These are phyloP conservation scores for Rhododendron griersonianum DNA, from an alignment of 148 eudicot species.

Conservation along the genomic window DNA sequence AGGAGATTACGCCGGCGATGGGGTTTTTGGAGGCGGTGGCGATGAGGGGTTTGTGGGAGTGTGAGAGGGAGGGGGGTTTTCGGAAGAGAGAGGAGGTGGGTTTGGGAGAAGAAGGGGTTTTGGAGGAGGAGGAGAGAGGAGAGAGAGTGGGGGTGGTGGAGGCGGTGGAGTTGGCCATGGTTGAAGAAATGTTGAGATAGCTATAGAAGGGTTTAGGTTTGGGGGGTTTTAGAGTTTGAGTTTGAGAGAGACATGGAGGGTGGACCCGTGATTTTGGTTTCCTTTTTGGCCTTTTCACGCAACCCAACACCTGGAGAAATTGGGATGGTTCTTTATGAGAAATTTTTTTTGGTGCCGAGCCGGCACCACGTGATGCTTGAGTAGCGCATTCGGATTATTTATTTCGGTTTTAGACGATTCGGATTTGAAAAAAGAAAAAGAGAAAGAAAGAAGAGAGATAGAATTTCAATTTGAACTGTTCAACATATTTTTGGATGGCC, in stretches of 20 bases:
- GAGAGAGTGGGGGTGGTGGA: conserved; percentile 5
- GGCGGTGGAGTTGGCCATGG: conserved; percentile 22
- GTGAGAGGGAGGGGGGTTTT: neutral
- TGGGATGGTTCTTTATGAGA: too few relatives aligned
- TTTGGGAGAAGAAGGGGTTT: neutral
- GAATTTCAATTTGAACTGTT: too few relatives aligned
- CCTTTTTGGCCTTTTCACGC: neutral
- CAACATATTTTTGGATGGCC: too few relatives aligned
- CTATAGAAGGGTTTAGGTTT: neutral
- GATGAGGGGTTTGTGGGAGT: conserved; percentile 3
- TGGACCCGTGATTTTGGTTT: neutral
- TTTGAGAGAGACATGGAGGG: neutral
- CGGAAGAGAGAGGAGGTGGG: neutral
- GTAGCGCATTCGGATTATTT: too few relatives aligned
- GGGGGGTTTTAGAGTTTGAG: neutral
- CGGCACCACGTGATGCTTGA: too few relatives aligned
- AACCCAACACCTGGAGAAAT: neutral
- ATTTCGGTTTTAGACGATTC: accelerated
- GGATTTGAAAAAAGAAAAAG: accelerated
- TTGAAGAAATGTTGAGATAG: neutral
- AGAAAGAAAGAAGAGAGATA: too few relatives aligned
- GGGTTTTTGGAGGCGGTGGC: conserved; percentile 29
- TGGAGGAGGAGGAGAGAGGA: conserved; percentile 5
- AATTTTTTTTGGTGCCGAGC: too few relatives aligned
- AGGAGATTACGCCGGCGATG: conserved; percentile 12